Evolutionary conservation across 2,329 filamentous ascomycete species (phyloP), one percentile per base, ranked within the genome.

Genomic region (Trichoderma polysporum): DNA sequence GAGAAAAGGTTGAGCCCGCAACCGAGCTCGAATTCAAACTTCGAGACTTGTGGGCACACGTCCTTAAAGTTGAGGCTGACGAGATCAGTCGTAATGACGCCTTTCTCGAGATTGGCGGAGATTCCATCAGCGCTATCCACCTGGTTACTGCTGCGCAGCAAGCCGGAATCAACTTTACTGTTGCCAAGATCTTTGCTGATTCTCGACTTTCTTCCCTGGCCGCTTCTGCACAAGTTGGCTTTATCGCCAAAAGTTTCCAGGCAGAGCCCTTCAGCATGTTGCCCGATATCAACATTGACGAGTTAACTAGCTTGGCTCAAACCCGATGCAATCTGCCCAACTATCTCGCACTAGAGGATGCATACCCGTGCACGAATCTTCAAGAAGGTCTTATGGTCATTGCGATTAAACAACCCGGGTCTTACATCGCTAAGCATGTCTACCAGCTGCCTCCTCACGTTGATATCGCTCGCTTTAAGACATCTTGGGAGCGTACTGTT

Each of bases 71-170:
- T 2, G 73, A 76, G 10, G 58, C 72, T 13, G n/a, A 59, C 10
- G 72, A 74, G 4, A 68, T 79, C 29, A 69, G 73, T 0, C 69
- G 72, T 1, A 68, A 69, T 33, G 65, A 67, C 13, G 50, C 37
- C 27, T 67, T 69, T 53, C 47, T 69, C 9, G 56, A 60, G 15
- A 47, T 64, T 1, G 80, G 80, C 1, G 80, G 81, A 5, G 80
- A 83, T 72, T 83, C 81, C 0, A 74, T 83, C 9, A 74, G 75
- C 3, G 80, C 81, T 0, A 83, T 83, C 78, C 77, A 75, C 57
- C 71, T 83, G 1, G 79, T 81, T 0, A 75, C 80, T 4, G 73
- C 74, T 37, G 78, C 79, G 2, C 74, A 78, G 61, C 71, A 69
- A 3, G 69, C 69, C 5, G 62, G 25, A 29, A 66, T 66, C 25